Conservation (phyloP, 2,329 filamentous ascomycete species). For the Nemania sp. region DNA sequence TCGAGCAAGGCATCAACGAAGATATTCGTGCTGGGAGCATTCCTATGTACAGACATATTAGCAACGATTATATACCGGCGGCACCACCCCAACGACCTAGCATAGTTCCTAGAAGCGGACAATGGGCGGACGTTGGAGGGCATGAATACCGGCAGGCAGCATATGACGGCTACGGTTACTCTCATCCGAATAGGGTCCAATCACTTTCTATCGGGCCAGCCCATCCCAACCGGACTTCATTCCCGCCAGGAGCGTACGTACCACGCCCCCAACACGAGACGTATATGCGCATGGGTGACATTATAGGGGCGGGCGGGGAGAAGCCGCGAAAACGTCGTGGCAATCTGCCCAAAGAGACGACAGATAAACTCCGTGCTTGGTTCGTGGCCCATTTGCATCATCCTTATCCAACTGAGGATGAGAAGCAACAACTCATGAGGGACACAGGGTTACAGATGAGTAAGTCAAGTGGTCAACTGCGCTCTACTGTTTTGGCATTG, state of each 20-base stretch:
- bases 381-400: conserved; percentile 81
- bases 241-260: conserved; percentile 57
- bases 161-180: conserved; percentile 56
- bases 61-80: conserved; percentile 54
- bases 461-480: conserved; percentile 57
- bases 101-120: conserved; percentile 43
- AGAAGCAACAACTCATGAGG: conserved; percentile 84
- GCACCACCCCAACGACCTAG: conserved; percentile 43
- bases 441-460: conserved; percentile 83
- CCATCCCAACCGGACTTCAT: conserved; percentile 59
- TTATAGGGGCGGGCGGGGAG: conserved; percentile 56
- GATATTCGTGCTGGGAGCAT: conserved; percentile 50
- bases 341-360: conserved; percentile 91
- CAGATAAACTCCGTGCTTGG: conserved; percentile 83
- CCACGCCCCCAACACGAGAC: conserved; percentile 57
- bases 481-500: neutral
- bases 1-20: conserved; percentile 53
- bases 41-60: conserved; percentile 50
- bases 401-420: conserved; percentile 88
- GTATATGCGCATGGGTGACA: conserved; percentile 57
- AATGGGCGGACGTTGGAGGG: conserved; percentile 50
- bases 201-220: conserved; percentile 60
- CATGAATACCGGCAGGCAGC: conserved; percentile 51
- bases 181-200: conserved; percentile 60
- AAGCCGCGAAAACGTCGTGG: conserved; percentile 76